These are phyloP conservation scores for Wallacemonas collosoma DNA, from an alignment of 208 protist genomes.

Conservation along the genomic window DNA sequence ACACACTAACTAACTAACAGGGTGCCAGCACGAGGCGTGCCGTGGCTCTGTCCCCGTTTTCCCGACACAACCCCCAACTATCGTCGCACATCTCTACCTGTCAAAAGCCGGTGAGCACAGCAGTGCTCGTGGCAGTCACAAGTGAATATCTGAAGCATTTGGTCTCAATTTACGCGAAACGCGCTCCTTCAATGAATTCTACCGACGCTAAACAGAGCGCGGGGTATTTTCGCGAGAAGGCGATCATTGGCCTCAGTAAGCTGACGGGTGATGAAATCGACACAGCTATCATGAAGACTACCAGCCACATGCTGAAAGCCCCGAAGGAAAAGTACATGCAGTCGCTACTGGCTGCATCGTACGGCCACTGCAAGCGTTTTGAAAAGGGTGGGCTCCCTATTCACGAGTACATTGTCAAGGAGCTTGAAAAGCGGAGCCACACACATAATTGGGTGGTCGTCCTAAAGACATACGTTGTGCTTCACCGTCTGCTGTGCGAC, in stretches of 20 bases:
- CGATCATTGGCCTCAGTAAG: constrained; percentile 57
- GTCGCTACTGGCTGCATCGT: constrained; percentile 62
- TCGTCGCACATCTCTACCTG: no score
- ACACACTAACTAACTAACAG: no score
- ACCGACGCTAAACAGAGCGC: constrained; percentile 70
- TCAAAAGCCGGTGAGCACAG: no score
- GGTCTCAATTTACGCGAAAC: background rate
- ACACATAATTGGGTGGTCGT: constrained; percentile 89
- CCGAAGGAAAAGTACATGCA: constrained; percentile 90
- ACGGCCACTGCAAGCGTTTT: constrained; percentile 40
- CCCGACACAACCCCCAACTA: no score
- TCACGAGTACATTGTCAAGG: constrained; percentile 68
- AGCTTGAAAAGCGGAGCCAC: constrained; percentile 75
- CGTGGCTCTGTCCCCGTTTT: no score
- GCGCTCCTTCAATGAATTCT: constrained; percentile 31
- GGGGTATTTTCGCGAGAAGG: constrained; percentile 86
- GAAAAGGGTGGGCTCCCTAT: constrained; percentile 31
- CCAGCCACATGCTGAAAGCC: constrained; percentile 82
- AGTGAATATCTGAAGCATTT: no score
- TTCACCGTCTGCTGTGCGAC: constrained; percentile 72
- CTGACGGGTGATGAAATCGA: constrained; percentile 75
- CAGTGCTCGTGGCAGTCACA: no score
- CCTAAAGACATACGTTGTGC: constrained; percentile 73
- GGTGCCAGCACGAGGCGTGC: no score
- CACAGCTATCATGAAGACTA: constrained; percentile 79